Conservation (phyloP, 441 rosid genomes). For the Populus hybrid region DNA sequence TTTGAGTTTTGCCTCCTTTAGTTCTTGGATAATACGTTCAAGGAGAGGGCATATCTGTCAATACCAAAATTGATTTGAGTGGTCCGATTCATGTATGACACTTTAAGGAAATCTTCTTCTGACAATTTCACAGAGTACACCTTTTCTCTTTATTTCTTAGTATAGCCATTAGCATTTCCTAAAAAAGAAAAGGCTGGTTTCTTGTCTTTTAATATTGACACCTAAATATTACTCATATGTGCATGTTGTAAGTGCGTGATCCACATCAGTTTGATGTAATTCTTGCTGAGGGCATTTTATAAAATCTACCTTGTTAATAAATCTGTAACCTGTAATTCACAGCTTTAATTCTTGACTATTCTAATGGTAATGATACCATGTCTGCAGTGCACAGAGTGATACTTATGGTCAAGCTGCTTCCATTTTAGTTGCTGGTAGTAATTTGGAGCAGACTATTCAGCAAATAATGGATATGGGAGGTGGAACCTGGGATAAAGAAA, state of each 20-base stretch:
- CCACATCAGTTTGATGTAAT: not conserved
- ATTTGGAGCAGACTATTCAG: no score
- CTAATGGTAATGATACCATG: not conserved
- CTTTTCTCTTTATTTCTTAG: not conserved
- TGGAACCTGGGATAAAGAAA: slow-evolving; percentile 93
- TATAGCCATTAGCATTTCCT: not conserved
- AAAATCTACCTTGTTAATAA: not conserved
- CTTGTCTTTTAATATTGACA: not conserved
- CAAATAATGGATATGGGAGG: no score
- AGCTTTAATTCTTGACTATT: not conserved
- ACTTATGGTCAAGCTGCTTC: no score
- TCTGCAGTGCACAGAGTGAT: not conserved
- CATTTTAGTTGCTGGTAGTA: no score
- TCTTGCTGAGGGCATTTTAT: not conserved
- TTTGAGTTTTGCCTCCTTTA: not conserved
- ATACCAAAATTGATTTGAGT: no score
- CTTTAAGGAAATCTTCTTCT: not conserved
- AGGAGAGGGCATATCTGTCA: not conserved
- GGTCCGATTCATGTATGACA: no score
- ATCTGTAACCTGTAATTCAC: not conserved
- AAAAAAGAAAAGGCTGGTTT: not conserved
- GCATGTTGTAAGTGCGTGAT: not conserved
- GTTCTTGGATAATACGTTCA: not conserved
- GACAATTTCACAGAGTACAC: not conserved
- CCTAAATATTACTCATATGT: no score